phyloP scores from a whole-genome alignment of 192 early-diverging fungal genomes.

The Phlyctochytrium arcticum region DNA sequence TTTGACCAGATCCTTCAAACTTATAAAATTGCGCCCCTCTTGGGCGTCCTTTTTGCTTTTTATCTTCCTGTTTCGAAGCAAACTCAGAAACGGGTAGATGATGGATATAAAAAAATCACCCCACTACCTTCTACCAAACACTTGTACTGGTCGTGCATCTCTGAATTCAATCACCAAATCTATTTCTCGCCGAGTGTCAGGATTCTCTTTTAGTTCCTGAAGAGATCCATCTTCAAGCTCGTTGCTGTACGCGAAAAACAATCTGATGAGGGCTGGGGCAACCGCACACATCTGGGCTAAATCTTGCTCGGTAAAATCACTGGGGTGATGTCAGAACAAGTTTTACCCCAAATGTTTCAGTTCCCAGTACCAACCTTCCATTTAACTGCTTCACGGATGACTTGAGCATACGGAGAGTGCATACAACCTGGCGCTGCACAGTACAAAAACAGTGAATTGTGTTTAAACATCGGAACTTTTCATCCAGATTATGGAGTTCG shows the following conservation, averaged over 20 bases:
- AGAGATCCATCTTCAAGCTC: slow-evolving; percentile 21
- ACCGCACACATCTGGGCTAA: slow-evolving; percentile 23
- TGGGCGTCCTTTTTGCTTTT: not conserved
- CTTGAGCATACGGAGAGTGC: slow-evolving; percentile 17
- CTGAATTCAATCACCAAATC: slow-evolving; percentile 28
- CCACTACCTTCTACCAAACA: slow-evolving; percentile 11
- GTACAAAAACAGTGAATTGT: slow-evolving; percentile 26
- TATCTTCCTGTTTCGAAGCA: not conserved
- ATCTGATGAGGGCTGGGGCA: slow-evolving; percentile 11
- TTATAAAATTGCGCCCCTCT: not conserved
- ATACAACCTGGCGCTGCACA: slow-evolving; percentile 29
- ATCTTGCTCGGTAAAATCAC: slow-evolving; percentile 13
- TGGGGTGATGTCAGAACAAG: not conserved
- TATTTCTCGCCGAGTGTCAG: slow-evolving; percentile 1
- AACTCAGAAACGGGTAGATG: not conserved
- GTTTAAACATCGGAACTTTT: slow-evolving; percentile 23
- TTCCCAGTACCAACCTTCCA: slow-evolving; percentile 8
- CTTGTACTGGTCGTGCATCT: slow-evolving; percentile 15
- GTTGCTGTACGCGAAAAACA: slow-evolving; percentile 19
- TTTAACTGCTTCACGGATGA: slow-evolving; percentile 11
- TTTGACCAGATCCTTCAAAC: not conserved
- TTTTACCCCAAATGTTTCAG: not conserved
- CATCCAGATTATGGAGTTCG: slow-evolving; percentile 6
- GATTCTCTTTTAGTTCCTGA: slow-evolving; percentile 13
- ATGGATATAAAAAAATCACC: not conserved